Evolutionary conservation across 169 alveolate species (phyloP), one percentile per base, ranked within the genome.

Genomic region (Cryptosporidium sp.): DNA sequence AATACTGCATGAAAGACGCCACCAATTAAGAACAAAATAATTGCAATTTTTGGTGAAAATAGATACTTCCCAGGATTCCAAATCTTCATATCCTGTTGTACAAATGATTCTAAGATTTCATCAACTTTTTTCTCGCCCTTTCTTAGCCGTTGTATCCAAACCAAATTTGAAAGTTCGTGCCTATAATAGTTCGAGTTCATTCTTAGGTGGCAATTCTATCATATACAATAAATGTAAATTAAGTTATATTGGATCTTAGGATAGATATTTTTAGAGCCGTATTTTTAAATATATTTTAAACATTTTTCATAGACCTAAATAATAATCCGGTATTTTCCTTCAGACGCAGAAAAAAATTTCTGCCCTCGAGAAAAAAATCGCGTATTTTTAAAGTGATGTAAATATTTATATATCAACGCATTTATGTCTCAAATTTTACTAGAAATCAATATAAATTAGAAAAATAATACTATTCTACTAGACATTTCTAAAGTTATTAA

Each of bases 111-210:
- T 26, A 80, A 26, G 33, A 80, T 67, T 44, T 80, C 68, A 42
- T 80, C 89, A 62, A 80, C 89, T 23, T 80, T 80, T 44, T 80
- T 21, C 33, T 80, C 80, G 48, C 89, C 89, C 29, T 80, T 39
- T n/a, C 75, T 60, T 16, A 80, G 51, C 35, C 52, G 33, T 31
- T 23, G 70, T 33, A 73, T 73, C 86, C 86, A 73, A 37, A 35
- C 18, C 37, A 60, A 52, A 26, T 33, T 73, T 16, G 70, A 56
- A 35, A 62, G 65, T 65, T 65, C 80, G 23, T 80, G 60, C 45
- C 73, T 80, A 62, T 37, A 80, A 18, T 42, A 62, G 26, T 80
- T 80, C 42, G 89, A 45, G 37, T 61, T 35, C 73, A 80, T 80
- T 14, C 35, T 33, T 48, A 53, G 10, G n/a, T 56, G 14, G 35